These are phyloP conservation scores for Miamiensis avidus DNA, from an alignment of 169 alveolate species.

Conservation along the genomic window DNA sequence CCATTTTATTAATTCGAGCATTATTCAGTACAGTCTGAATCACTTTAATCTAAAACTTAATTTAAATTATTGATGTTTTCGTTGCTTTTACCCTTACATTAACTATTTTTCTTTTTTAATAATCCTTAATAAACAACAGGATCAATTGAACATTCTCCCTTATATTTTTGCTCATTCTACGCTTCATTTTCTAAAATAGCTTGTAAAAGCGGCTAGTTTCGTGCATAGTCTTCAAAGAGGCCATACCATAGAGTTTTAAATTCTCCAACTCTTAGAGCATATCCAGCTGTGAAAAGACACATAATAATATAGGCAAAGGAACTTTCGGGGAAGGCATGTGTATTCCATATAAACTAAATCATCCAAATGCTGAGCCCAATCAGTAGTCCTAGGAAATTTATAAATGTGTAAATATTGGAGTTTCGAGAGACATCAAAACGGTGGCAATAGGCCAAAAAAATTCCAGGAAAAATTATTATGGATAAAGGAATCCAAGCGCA, in stretches of 20 bases:
- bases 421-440: not conserved
- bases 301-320: not conserved
- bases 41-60: too few species aligned
- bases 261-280: not conserved
- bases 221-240: not conserved
- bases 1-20: too few species aligned
- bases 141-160: too few species aligned
- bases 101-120: too few species aligned
- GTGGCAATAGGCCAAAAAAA: not conserved
- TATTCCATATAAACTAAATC: too few species aligned
- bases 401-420: not conserved
- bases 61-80: too few species aligned
- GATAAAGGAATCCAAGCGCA: not conserved
- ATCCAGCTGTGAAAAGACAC: not conserved
- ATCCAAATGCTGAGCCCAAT: not conserved
- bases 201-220: too few species aligned
- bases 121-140: too few species aligned
- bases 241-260: not conserved
- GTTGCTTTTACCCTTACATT: too few species aligned
- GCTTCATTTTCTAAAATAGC: too few species aligned
- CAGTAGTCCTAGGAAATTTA: not conserved
- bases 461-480: not conserved
- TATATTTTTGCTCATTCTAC: too few species aligned
- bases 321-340: not conserved
- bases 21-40: too few species aligned